Percentiles rank a stretch among this genome's conserved stretches.
phyloP scores from a whole-genome alignment of 2,329 filamentous ascomycete species.

The Verticillium albo-atrum region DNA sequence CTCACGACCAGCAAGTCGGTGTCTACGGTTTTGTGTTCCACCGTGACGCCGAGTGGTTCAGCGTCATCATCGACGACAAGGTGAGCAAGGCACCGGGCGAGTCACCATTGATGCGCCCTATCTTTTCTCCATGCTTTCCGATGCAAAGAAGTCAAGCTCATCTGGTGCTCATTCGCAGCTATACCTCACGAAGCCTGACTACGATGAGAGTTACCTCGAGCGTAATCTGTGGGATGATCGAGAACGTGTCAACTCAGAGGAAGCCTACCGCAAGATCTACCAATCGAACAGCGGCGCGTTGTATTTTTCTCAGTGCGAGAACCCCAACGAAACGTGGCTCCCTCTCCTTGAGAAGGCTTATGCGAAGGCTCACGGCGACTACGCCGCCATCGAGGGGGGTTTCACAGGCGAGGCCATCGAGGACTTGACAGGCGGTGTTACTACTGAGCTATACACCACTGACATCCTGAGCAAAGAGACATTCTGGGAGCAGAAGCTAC shows the following conservation, averaged over 20 bases:
- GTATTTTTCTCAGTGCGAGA: conserved; percentile 71
- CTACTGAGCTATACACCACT: conserved; percentile 59
- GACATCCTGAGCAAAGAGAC: conserved; percentile 64
- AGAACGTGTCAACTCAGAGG: conserved; percentile 47
- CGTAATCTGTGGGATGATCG: conserved; percentile 38
- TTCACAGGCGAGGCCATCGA: conserved; percentile 58
- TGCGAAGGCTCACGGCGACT: conserved; percentile 78
- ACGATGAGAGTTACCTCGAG: conserved; percentile 51
- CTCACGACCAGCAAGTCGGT: conserved; percentile 65
- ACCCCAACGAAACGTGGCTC: conserved; percentile 76
- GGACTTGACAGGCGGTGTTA: conserved; percentile 61
- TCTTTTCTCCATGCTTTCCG: neutral
- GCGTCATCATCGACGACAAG: conserved; percentile 54
- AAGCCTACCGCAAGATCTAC: conserved; percentile 63
- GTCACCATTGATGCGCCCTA: neutral
- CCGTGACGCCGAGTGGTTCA: conserved; percentile 71
- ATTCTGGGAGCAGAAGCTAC: conserved; percentile 76
- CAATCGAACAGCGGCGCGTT: conserved; percentile 71
- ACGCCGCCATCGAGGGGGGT: conserved; percentile 68
- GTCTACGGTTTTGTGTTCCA: conserved; percentile 86
- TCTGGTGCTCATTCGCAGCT: conserved; percentile 22
- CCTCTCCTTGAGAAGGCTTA: conserved; percentile 77
- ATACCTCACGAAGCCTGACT: conserved; percentile 53
- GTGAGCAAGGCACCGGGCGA: conserved; percentile 15
- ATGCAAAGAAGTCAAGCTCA: neutral